A percentile compares a stretch with the other conserved stretches of the same genome.
Conservation (phyloP, 495 filamentous ascomycete genomes). For the Podospora pseudopauciseta region DNA sequence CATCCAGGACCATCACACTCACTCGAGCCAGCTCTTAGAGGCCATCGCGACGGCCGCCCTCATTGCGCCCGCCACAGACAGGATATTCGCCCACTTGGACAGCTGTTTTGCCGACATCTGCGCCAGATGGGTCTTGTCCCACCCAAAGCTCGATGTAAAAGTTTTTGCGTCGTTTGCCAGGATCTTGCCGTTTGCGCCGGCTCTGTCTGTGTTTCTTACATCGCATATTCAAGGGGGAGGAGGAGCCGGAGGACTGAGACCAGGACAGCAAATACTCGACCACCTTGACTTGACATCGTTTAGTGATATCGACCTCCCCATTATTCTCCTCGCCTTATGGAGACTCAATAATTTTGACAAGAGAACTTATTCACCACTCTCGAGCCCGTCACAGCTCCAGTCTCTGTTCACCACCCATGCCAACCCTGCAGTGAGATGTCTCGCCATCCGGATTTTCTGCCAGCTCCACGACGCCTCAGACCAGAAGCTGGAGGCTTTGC, state of each 20-base stretch:
- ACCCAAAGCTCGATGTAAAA: slow-evolving; percentile 41
- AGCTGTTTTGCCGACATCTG: slow-evolving; percentile 72
- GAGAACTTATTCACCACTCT: slow-evolving; percentile 55
- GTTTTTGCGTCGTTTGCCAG: slow-evolving; percentile 71
- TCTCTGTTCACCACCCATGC: slow-evolving; percentile 58
- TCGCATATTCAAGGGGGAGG: slow-evolving; percentile 26
- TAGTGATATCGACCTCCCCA: slow-evolving; percentile 30
- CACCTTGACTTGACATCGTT: slow-evolving; percentile 24
- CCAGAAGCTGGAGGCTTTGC: slow-evolving; percentile 64
- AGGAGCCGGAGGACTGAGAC: not conserved
- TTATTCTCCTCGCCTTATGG: slow-evolving; percentile 64
- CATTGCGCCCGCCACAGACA: slow-evolving; percentile 59
- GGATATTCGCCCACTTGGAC: slow-evolving; percentile 67
- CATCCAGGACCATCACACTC: slow-evolving; percentile 56
- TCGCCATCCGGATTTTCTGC: slow-evolving; percentile 76
- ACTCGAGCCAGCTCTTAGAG: slow-evolving; percentile 63
- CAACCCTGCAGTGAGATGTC: slow-evolving; percentile 62
- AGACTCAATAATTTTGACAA: slow-evolving; percentile 73
- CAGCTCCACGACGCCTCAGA: slow-evolving; percentile 79
- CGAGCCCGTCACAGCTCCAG: slow-evolving; percentile 64
- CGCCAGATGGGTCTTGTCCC: slow-evolving; percentile 62
- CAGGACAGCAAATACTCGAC: slow-evolving; percentile 9
- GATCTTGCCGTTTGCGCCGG: slow-evolving; percentile 73
- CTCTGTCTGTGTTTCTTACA: slow-evolving; percentile 56
- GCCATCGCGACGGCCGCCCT: slow-evolving; percentile 64